phyloP scores from a whole-genome alignment of 176 grass and related monocot species.

The Zea luxurians region DNA sequence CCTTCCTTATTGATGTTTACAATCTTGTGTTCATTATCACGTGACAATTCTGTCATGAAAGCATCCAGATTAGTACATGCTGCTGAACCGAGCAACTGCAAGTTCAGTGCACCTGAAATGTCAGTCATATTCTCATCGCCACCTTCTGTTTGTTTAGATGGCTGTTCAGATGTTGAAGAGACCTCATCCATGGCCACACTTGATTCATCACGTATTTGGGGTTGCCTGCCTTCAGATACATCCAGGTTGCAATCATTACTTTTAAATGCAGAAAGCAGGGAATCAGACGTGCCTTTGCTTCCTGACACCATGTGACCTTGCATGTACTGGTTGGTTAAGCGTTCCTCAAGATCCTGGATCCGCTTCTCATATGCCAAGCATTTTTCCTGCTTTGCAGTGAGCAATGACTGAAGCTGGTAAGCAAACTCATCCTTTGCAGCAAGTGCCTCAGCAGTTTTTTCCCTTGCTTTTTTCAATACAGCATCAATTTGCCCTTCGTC shows the following conservation, averaged over 20 bases:
- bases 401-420: slow-evolving; percentile 66
- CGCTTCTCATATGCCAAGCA: slow-evolving; percentile 78
- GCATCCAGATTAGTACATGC: slow-evolving; percentile 59
- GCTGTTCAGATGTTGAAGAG: slow-evolving; percentile 74
- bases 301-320: slow-evolving; percentile 60
- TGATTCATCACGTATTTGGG: slow-evolving; percentile 51
- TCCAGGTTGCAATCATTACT: slow-evolving; percentile 57
- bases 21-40: slow-evolving; percentile 55
- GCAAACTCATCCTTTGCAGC: slow-evolving; percentile 74
- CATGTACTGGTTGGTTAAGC: slow-evolving; percentile 70
- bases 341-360: slow-evolving; percentile 86
- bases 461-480: slow-evolving; percentile 57
- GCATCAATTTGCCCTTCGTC: slow-evolving; percentile 63
- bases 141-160: slow-evolving; percentile 75
- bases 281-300: slow-evolving; percentile 59
- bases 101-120: slow-evolving; percentile 74
- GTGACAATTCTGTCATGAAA: slow-evolving; percentile 63
- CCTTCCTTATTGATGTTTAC: slow-evolving; percentile 55
- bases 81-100: slow-evolving; percentile 49
- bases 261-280: slow-evolving; percentile 56
- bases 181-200: slow-evolving; percentile 83
- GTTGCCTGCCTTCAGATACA: slow-evolving; percentile 50
- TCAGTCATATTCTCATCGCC: slow-evolving; percentile 95
- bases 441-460: slow-evolving; percentile 77
- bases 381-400: slow-evolving; percentile 64